phyloP scores from a whole-genome alignment of 345 rosid genomes.

The Euphorbia pulcherrima region DNA sequence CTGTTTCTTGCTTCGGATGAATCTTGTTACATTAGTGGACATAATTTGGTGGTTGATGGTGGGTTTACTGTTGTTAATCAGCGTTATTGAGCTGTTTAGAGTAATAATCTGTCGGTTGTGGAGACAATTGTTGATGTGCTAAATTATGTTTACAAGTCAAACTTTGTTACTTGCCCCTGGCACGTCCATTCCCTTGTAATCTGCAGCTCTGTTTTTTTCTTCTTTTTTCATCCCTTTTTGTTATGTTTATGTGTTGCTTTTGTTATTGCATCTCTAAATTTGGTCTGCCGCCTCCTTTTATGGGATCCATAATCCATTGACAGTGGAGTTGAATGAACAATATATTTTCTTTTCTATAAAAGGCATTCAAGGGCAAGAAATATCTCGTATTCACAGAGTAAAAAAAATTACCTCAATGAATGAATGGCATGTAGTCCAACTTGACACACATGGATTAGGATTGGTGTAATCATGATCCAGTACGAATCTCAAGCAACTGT shows the following conservation, averaged over 20 bases:
- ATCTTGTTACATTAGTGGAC: slow-evolving; percentile 77
- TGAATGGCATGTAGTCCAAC: too few relatives aligned
- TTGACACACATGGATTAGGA: too few relatives aligned
- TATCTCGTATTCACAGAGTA: too few relatives aligned
- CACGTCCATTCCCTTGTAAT: slow-evolving; percentile 45
- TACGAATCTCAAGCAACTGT: too few relatives aligned
- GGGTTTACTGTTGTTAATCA: slow-evolving; percentile 63
- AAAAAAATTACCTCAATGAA: too few relatives aligned
- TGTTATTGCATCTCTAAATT: too few relatives aligned
- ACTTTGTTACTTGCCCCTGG: slow-evolving; percentile 27
- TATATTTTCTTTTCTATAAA: too few relatives aligned
- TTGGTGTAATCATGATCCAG: too few relatives aligned
- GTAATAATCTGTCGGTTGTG: neutral
- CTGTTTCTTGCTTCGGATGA: slow-evolving; percentile 86
- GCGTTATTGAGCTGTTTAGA: slow-evolving; percentile 24
- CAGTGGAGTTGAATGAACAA: too few relatives aligned
- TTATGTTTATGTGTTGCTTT: neutral
- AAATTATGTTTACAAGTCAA: slow-evolving; percentile 26
- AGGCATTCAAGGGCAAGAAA: too few relatives aligned
- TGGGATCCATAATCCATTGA: too few relatives aligned
- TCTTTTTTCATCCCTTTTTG: neutral
- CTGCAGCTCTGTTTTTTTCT: slow-evolving; percentile 8
- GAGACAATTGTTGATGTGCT: neutral
- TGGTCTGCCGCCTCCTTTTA: too few relatives aligned
- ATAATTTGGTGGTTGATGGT: slow-evolving; percentile 77